Conservation (phyloP, 1,284 basidiomycete genomes). For the Rhodotorula glutinis region DNA sequence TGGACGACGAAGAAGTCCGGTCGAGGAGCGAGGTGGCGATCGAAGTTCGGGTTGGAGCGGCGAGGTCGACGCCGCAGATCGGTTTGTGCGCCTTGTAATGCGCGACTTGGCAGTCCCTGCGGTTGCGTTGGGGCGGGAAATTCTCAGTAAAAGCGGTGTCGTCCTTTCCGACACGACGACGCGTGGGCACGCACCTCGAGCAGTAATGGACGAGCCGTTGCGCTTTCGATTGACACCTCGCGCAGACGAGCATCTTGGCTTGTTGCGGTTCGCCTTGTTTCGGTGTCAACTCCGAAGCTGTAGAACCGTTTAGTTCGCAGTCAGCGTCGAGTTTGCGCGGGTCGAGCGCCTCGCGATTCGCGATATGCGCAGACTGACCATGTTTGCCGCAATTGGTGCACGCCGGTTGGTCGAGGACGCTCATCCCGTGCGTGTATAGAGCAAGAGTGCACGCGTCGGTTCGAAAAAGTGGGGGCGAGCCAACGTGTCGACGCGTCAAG, state of each 20-base stretch:
- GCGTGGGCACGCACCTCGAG: conserved; percentile 7
- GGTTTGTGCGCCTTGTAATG: conserved; percentile 13
- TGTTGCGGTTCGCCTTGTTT: neutral
- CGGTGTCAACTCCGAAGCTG: neutral
- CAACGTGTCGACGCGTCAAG: neutral
- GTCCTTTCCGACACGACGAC: too few species aligned
- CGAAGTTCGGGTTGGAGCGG: neutral
- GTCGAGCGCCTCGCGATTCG: too few species aligned
- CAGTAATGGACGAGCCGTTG: conserved; percentile 12
- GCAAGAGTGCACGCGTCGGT: too few species aligned
- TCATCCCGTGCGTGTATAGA: neutral
- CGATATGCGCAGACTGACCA: neutral
- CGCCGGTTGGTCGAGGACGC: neutral
- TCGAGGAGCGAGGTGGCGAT: neutral
- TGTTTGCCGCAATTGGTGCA: conserved; percentile 7
- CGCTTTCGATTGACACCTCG: neutral
- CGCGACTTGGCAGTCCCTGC: conserved; percentile 18
- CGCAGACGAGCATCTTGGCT: conserved; percentile 14
- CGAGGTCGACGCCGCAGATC: conserved; percentile 11
- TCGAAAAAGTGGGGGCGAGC: too few species aligned
- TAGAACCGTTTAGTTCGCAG: too few species aligned
- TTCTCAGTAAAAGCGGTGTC: too few species aligned
- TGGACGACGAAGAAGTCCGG: neutral
- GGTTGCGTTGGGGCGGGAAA: too few species aligned
- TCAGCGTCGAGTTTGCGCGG: too few species aligned